Evolutionary conservation across 2,329 filamentous ascomycete species (phyloP).

Genomic region (Albophoma yamanashiensis): DNA sequence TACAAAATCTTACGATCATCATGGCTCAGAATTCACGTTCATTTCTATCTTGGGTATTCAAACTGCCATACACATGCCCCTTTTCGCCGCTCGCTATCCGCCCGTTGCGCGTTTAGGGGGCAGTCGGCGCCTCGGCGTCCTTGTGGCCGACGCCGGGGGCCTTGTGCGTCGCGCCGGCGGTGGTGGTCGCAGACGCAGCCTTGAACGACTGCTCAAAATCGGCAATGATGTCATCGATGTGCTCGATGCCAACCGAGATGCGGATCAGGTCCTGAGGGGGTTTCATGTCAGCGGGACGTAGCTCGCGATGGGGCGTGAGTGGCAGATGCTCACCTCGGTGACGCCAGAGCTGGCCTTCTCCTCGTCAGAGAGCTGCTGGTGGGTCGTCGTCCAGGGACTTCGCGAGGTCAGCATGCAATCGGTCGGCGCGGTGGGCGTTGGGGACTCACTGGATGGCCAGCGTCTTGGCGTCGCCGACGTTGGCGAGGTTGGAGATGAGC

Average conservation of each 20-base stretch:
- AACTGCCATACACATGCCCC: neutral
- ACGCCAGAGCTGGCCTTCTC: constrained; percentile 76
- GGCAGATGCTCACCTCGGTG: constrained; percentile 46
- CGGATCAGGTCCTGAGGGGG: constrained; percentile 68
- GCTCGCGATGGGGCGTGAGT: neutral
- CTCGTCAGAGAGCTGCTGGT: constrained; percentile 78
- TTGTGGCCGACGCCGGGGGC: constrained; percentile 17
- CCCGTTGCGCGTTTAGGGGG: constrained; percentile 10
- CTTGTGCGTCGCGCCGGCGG: constrained; percentile 15
- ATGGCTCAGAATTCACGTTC: neutral
- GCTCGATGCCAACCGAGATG: constrained; percentile 90
- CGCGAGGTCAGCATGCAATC: neutral
- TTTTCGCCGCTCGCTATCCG: neutral
- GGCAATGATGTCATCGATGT: constrained; percentile 93
- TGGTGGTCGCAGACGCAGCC: constrained; percentile 38
- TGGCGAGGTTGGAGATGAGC: constrained; percentile 89
- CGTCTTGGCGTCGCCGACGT: constrained; percentile 93
- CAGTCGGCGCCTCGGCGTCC: constrained; percentile 24
- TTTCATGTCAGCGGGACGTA: neutral
- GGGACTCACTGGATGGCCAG: constrained; percentile 64
- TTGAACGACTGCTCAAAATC: constrained; percentile 90
- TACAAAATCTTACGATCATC: neutral
- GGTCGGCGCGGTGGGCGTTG: neutral
- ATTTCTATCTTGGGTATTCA: neutral
- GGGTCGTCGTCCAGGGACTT: constrained; percentile 81